phyloP scores from a whole-genome alignment of 1,139 yeast genomes.

The Suhomyces anneliseae region DNA sequence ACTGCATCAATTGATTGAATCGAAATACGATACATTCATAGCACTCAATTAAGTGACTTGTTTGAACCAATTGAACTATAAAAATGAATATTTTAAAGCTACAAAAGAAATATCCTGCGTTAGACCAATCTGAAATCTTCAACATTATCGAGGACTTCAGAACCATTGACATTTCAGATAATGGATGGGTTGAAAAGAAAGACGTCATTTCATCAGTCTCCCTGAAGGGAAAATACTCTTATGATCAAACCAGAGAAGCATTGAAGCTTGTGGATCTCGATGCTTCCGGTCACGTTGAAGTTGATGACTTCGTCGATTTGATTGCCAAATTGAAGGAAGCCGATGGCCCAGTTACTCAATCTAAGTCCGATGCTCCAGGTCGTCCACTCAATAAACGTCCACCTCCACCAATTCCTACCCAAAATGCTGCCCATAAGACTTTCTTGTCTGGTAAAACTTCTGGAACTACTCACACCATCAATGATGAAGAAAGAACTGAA shows the following conservation, averaged over 20 bases:
- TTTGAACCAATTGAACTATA: background rate
- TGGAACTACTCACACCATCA: conserved; percentile 95
- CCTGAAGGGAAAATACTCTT: conserved; percentile 73
- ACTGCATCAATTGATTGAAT: background rate
- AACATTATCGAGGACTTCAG: conserved; percentile 76
- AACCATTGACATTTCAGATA: conserved; percentile 81
- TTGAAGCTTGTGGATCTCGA: conserved; percentile 88
- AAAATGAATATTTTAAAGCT: conserved; percentile 51
- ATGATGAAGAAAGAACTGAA: conserved; percentile 95
- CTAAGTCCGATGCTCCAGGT: conserved; percentile 23
- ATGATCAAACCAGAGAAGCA: conserved; percentile 93
- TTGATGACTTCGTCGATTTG: conserved; percentile 93
- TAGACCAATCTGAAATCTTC: conserved; percentile 85
- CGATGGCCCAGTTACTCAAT: conserved; percentile 16
- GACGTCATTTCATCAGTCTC: conserved; percentile 84
- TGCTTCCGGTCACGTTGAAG: conserved; percentile 94
- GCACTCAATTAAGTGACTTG: background rate
- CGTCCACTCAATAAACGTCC: conserved; percentile 16
- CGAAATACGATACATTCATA: background rate
- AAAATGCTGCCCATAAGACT: conserved; percentile 64
- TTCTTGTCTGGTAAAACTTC: conserved; percentile 77
- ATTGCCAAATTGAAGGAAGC: conserved; percentile 65
- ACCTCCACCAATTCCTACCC: conserved; percentile 44
- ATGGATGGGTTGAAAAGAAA: conserved; percentile 95
- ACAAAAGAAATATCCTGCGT: conserved; percentile 80